phyloP scores from a whole-genome alignment of 495 filamentous ascomycete genomes.

The Aeminium ludgeri region DNA sequence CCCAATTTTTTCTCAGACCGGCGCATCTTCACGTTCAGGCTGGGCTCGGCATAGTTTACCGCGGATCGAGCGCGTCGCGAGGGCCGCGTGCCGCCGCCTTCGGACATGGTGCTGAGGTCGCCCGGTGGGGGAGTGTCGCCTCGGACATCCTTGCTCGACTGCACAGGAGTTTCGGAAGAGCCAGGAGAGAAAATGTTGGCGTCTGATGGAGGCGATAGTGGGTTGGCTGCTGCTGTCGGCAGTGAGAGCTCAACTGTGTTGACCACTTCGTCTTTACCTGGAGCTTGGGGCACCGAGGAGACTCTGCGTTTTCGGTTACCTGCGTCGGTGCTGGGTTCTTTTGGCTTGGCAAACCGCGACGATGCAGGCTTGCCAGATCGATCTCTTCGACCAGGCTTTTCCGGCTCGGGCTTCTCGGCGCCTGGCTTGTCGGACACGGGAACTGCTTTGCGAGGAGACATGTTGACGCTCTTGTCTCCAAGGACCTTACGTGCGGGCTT shows the following conservation, averaged over 20 bases:
- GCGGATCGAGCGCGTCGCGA: slow-evolving; percentile 21
- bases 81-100: slow-evolving; percentile 16
- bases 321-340: not conserved
- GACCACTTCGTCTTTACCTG: slow-evolving; percentile 5
- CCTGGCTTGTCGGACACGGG: slow-evolving; percentile 5
- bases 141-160: slow-evolving; percentile 13
- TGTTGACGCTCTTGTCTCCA: slow-evolving; percentile 23
- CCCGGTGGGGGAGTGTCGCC: slow-evolving; percentile 24
- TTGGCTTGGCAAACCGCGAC: not conserved
- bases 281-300: slow-evolving; percentile 13
- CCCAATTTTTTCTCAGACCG: slow-evolving; percentile 24
- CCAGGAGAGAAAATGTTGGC: slow-evolving; percentile 23
- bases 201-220: not conserved
- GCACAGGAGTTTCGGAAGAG: slow-evolving; percentile 20
- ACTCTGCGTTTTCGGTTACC: slow-evolving; percentile 4
- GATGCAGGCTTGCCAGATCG: not conserved
- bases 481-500: slow-evolving; percentile 18
- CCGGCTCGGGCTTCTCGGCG: slow-evolving; percentile 16
- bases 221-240: not conserved
- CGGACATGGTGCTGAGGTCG: slow-evolving; percentile 11
- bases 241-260: slow-evolving; percentile 14
- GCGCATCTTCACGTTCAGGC: slow-evolving; percentile 25
- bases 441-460: slow-evolving; percentile 23
- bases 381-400: too few relatives aligned
- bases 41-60: slow-evolving; percentile 30